phyloP scores from a whole-genome alignment of 2,329 filamentous ascomycete species.

The Phaeosphaeria sp. region DNA sequence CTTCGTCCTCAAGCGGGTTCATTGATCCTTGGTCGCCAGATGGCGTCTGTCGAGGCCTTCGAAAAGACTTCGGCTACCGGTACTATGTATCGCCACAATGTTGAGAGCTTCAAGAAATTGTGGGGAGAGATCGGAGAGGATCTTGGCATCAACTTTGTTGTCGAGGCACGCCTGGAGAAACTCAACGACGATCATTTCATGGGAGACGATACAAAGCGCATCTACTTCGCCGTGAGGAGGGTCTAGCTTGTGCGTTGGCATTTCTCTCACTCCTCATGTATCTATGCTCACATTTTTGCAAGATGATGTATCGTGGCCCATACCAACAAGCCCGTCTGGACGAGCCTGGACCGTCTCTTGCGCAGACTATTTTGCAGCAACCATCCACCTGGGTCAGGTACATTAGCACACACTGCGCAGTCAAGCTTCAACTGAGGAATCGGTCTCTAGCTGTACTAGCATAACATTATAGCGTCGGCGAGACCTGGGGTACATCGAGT shows the following conservation, averaged over 20 bases:
- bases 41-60: conserved; percentile 45
- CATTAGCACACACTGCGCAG: not conserved
- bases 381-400: conserved; percentile 3
- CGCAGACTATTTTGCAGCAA: not conserved
- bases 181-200: conserved; percentile 13
- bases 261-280: not conserved
- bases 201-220: conserved; percentile 21
- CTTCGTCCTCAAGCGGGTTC: conserved; percentile 51
- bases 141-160: conserved; percentile 33
- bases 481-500: conserved; percentile 21
- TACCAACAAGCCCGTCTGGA: not conserved
- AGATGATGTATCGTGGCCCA: not conserved
- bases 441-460: not conserved
- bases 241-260: conserved; percentile 15
- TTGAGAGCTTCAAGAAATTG: conserved; percentile 42
- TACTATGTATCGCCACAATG: conserved; percentile 43
- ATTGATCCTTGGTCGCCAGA: conserved; percentile 61
- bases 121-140: conserved; percentile 49
- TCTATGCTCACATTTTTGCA: not conserved
- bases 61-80: conserved; percentile 22
- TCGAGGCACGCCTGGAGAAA: conserved; percentile 23
- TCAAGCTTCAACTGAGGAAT: not conserved
- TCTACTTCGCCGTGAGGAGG: conserved; percentile 30
- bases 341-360: not conserved
- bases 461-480: not conserved